phyloP scores from a whole-genome alignment of 2,329 filamentous ascomycete species.

The Xylariaceae sp. region DNA sequence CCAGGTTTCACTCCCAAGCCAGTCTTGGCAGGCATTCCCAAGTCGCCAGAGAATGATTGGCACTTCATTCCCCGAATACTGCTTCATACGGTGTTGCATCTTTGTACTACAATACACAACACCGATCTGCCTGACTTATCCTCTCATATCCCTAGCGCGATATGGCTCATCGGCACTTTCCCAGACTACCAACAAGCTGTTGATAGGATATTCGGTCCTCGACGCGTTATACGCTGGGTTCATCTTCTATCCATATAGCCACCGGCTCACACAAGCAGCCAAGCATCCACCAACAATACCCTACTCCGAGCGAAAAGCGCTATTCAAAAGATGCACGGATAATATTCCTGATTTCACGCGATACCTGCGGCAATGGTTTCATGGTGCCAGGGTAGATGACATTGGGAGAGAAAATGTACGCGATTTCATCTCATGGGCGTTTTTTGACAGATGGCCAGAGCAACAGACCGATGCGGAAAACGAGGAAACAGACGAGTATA shows the following conservation, averaged over 20 bases:
- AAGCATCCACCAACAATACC: constrained; percentile 42
- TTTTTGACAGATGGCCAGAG: constrained; percentile 49
- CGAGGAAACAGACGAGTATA: constrained; percentile 44
- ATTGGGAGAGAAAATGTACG: constrained; percentile 66
- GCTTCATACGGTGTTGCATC: constrained; percentile 46
- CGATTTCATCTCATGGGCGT: constrained; percentile 67
- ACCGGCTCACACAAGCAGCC: constrained; percentile 38
- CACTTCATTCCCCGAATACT: constrained; percentile 35
- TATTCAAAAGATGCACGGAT: constrained; percentile 56
- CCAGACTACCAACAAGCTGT: constrained; percentile 16
- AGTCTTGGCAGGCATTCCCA: neutral
- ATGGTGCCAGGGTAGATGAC: constrained; percentile 54
- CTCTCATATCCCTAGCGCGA: constrained; percentile 27
- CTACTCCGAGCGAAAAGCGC: constrained; percentile 45
- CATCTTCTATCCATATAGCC: constrained; percentile 43
- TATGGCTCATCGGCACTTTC: constrained; percentile 19
- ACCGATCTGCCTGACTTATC: constrained; percentile 35
- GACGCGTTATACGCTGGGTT: constrained; percentile 43
- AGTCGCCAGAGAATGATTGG: constrained; percentile 27
- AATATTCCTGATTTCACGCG: constrained; percentile 53
- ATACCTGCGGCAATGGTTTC: constrained; percentile 65
- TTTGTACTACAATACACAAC: constrained; percentile 44
- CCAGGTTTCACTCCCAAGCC: neutral
- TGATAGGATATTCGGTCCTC: constrained; percentile 33
- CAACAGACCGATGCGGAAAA: constrained; percentile 32